Evolutionary conservation across 148 eudicot species (phyloP), one percentile per base, ranked within the genome.

Genomic region (Polygonum maritimum): DNA sequence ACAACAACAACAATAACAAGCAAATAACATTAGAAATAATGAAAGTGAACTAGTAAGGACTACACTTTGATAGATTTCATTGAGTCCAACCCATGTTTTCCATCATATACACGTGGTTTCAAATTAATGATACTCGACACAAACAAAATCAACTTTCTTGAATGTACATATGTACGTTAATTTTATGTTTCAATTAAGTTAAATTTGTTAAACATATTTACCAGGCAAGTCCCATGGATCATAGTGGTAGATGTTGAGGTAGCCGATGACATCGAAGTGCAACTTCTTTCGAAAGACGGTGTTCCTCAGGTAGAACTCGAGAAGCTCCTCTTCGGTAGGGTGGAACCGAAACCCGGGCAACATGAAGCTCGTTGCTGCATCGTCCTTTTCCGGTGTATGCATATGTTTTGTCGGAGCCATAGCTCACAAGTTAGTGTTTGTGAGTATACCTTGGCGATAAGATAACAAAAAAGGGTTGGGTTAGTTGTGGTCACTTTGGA

Each of bases 311-410:
- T 94, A 94, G 82, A 88, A 94, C n/a, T 78, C 82, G 10, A 94
- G 79, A 9, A 91, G 88, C 74, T 94, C 98, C 78, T 94, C 92
- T 48, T 94, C 97, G 0, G 98, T 94, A 0, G 98, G 98, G 74
- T 94, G 97, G 48, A 91, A 94, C 16, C 97, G 82, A 58, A 94
- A 94, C 4, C 98, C 97, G 3, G 97, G 98, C 73, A 94, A 78
- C 33, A 81, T 84, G 33, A 88, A 77, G 79, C 82, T 79, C 16
- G 74, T 26, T 10, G 79, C 14, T 18, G 79, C 48, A 49, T 79
- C 85, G 65, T 83, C 90, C 91, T 88, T 91, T 10, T 76, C 48
- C 36, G n/a, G 13, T 52, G 11, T 38, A 21, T 16, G 40, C 11
- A 4, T 16, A 9, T 4, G 38, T n/a, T 38, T 74, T 36, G 71